Conservation (phyloP, 2,329 filamentous ascomycete genomes). For the Diaporthe capsici region DNA sequence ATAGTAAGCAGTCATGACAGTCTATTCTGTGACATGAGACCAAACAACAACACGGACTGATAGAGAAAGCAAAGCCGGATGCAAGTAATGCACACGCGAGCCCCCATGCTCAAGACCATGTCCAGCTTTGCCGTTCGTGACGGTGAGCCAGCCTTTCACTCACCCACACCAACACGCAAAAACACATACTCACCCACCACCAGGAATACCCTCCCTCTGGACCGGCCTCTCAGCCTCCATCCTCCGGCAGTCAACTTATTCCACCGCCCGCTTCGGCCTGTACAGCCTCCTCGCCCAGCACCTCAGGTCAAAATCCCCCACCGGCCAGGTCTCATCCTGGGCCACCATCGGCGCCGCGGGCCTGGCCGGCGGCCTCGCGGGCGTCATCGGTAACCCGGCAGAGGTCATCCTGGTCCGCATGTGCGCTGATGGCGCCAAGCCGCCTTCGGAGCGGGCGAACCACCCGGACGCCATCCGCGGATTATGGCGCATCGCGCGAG, state of each 20-base stretch:
- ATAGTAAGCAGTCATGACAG: slow-evolving; percentile 53
- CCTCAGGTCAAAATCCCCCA: slow-evolving; percentile 39
- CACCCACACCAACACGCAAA: not conserved
- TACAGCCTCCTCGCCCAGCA: slow-evolving; percentile 54
- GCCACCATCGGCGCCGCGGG: slow-evolving; percentile 57
- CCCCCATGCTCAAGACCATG: slow-evolving; percentile 57
- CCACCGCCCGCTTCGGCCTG: slow-evolving; percentile 59
- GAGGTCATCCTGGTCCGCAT: slow-evolving; percentile 60
- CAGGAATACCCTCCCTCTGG: slow-evolving; percentile 59
- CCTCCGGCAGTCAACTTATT: slow-evolving; percentile 60
- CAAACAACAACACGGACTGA: not conserved
- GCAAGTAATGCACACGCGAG: slow-evolving; percentile 58
- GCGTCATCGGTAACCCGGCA: slow-evolving; percentile 61
- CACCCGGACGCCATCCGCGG: slow-evolving; percentile 57
- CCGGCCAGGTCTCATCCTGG: slow-evolving; percentile 49
- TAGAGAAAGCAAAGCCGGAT: slow-evolving; percentile 52
- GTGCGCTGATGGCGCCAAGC: slow-evolving; percentile 61
- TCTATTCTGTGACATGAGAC: too few relatives aligned
- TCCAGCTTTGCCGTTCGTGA: slow-evolving; percentile 56
- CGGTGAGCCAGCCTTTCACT: slow-evolving; percentile 47
- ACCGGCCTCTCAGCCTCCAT: slow-evolving; percentile 59
- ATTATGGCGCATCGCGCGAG: slow-evolving; percentile 50
- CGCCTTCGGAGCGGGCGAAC: slow-evolving; percentile 51
- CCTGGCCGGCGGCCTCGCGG: slow-evolving; percentile 57
- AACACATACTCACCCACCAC: not conserved